phyloP scores from a whole-genome alignment of 2,329 filamentous ascomycete species.

The Coniella vitis region DNA sequence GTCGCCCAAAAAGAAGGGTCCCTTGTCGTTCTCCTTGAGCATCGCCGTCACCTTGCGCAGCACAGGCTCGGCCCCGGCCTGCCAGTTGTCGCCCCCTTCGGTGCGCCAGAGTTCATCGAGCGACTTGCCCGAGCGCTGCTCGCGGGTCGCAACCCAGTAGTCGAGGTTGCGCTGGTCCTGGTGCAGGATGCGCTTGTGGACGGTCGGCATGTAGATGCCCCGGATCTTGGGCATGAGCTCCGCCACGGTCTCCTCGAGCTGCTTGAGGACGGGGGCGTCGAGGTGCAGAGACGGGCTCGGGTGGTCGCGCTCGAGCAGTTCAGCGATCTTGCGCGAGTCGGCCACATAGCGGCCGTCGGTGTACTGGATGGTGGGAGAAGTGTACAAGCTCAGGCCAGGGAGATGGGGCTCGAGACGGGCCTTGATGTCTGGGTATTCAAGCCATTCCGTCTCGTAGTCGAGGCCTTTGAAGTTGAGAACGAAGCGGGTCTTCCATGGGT shows the following conservation, averaged over 20 bases:
- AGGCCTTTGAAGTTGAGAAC: conserved; percentile 61
- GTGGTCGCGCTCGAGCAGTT: conserved; percentile 49
- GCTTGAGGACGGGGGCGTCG: conserved; percentile 42
- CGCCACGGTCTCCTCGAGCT: conserved; percentile 35
- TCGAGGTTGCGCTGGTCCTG: conserved; percentile 36
- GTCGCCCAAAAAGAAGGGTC: conserved; percentile 55
- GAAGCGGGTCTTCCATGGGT: conserved; percentile 65
- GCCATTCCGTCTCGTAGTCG: conserved; percentile 62
- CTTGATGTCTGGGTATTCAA: conserved; percentile 60
- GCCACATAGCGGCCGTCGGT: conserved; percentile 53
- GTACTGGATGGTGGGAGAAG: conserved; percentile 48
- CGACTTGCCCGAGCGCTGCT: conserved; percentile 41
- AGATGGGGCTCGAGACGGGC: conserved; percentile 47
- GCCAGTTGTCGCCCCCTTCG: conserved; percentile 43
- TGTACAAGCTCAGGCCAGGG: conserved; percentile 36
- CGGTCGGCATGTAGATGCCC: conserved; percentile 37
- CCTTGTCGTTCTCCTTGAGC: conserved; percentile 49
- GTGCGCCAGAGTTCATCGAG: conserved; percentile 42
- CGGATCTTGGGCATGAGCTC: conserved; percentile 27
- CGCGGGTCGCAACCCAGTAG: conserved; percentile 51
- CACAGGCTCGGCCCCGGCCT: conserved; percentile 33
- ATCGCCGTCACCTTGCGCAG: conserved; percentile 34
- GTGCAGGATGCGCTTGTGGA: conserved; percentile 44
- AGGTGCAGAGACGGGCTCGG: conserved; percentile 53
- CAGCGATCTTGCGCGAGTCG: conserved; percentile 57